A percentile compares a stretch with the other conserved stretches of the same genome.
These are phyloP conservation scores for Berberis thunbergii DNA, from an alignment of 164 flowering plant species.

Conservation along the genomic window DNA sequence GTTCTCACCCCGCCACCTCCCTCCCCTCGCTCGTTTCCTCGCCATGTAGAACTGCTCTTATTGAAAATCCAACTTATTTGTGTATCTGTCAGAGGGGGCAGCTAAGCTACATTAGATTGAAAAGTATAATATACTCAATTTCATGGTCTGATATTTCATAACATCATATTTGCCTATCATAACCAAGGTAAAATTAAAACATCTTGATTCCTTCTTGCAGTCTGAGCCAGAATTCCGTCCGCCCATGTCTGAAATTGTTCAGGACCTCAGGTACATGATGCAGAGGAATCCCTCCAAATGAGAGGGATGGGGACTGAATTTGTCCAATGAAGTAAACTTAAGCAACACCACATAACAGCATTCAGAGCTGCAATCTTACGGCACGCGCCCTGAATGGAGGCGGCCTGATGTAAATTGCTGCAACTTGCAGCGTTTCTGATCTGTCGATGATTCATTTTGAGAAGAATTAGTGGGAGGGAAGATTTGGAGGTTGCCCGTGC, in stretches of 20 bases:
- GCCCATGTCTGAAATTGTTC: slow-evolving; percentile 88
- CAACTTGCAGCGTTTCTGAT: neutral
- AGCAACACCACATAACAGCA: neutral
- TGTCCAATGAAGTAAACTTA: neutral
- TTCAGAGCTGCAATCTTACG: neutral
- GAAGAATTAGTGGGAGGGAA: neutral
- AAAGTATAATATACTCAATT: no score
- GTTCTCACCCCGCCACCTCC: no score
- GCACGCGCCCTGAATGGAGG: neutral
- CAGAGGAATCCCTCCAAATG: slow-evolving; percentile 39
- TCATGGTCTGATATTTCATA: no score
- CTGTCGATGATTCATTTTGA: neutral
- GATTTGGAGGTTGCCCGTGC: neutral
- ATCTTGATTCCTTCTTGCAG: slow-evolving; percentile 30
- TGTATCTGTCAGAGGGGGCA: no score
- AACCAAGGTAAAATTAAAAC: no score
- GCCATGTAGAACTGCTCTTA: no score
- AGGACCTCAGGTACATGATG: slow-evolving; percentile 57
- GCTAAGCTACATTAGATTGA: no score
- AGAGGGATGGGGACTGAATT: slow-evolving; percentile 18
- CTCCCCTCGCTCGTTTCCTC: no score
- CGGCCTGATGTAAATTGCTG: neutral
- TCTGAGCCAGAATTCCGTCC: slow-evolving; percentile 85
- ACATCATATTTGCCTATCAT: no score
- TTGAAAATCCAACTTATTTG: no score